phyloP scores from a whole-genome alignment of 352 stramenopile genomes.

The Phytophthora macrochlamydospora region DNA sequence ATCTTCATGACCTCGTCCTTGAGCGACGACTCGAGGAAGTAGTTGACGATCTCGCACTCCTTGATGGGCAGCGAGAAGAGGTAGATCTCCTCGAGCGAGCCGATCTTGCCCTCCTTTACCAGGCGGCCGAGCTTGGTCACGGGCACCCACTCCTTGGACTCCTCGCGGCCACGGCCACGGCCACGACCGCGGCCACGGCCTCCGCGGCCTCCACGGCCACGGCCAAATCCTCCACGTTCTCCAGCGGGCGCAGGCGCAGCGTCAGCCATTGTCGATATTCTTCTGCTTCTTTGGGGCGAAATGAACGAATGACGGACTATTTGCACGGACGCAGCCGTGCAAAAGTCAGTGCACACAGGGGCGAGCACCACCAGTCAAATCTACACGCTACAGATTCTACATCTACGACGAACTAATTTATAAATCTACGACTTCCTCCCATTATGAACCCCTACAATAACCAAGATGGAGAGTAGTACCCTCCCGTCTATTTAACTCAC shows the following conservation, averaged over 20 bases:
- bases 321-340: too few species aligned
- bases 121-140: constrained; percentile 99
- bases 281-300: constrained; percentile 75
- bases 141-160: constrained; percentile 97
- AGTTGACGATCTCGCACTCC: constrained; percentile 99
- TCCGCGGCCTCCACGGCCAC: constrained; percentile 82
- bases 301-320: constrained; percentile 71
- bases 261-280: constrained; percentile 73
- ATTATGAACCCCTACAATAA: too few species aligned
- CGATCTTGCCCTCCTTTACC: constrained; percentile 99
- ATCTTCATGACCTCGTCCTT: constrained; percentile 99
- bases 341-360: too few species aligned
- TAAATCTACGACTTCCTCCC: too few species aligned
- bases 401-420: too few species aligned
- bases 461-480: too few species aligned
- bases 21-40: constrained; percentile 98
- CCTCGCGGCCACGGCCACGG: constrained; percentile 88
- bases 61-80: constrained; percentile 99
- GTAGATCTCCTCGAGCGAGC: constrained; percentile 99
- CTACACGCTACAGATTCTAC: too few species aligned
- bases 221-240: constrained; percentile 94
- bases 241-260: constrained; percentile 62
- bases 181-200: constrained; percentile 85
- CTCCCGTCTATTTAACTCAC: too few species aligned
- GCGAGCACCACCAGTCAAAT: too few species aligned